Percentiles rank a stretch among this genome's conserved stretches.
phyloP scores from a whole-genome alignment of 352 stramenopile genomes.

The Pythium brassicae region DNA sequence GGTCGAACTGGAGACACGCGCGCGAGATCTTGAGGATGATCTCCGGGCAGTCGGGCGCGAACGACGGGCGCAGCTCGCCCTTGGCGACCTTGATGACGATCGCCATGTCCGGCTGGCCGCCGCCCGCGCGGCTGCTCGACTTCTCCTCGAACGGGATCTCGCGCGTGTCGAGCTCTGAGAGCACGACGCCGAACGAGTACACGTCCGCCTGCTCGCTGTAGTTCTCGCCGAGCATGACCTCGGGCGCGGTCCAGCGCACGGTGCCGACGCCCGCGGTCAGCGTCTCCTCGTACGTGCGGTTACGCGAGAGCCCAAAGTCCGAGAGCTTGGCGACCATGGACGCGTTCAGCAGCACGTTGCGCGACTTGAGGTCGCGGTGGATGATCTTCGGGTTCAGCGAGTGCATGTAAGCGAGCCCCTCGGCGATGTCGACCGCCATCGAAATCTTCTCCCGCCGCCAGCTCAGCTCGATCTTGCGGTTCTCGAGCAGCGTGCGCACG shows the following conservation, averaged over 20 bases:
- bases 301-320: constrained; percentile 79
- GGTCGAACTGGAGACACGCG: constrained; percentile 83
- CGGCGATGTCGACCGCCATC: constrained; percentile 80
- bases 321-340: constrained; percentile 81
- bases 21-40: constrained; percentile 72
- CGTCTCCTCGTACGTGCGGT: constrained; percentile 84
- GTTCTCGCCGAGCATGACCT: constrained; percentile 87
- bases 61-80: constrained; percentile 74
- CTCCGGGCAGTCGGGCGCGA: constrained; percentile 31
- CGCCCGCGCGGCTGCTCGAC: constrained; percentile 53
- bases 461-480: constrained; percentile 72
- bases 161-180: constrained; percentile 82
- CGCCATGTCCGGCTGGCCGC: constrained; percentile 68
- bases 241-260: constrained; percentile 80
- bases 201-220: constrained; percentile 85
- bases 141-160: constrained; percentile 88
- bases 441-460: constrained; percentile 82
- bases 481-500: constrained; percentile 79
- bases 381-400: constrained; percentile 80
- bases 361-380: constrained; percentile 81
- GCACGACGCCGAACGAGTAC: constrained; percentile 87
- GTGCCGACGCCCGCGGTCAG: constrained; percentile 79
- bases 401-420: constrained; percentile 83
- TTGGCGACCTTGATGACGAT: constrained; percentile 81
- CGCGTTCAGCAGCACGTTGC: constrained; percentile 77